Percentiles rank a stretch among this genome's conserved stretches.
Evolutionary conservation across 257 asterid species (phyloP).

Genomic region (Rehmannia glutinosa): DNA sequence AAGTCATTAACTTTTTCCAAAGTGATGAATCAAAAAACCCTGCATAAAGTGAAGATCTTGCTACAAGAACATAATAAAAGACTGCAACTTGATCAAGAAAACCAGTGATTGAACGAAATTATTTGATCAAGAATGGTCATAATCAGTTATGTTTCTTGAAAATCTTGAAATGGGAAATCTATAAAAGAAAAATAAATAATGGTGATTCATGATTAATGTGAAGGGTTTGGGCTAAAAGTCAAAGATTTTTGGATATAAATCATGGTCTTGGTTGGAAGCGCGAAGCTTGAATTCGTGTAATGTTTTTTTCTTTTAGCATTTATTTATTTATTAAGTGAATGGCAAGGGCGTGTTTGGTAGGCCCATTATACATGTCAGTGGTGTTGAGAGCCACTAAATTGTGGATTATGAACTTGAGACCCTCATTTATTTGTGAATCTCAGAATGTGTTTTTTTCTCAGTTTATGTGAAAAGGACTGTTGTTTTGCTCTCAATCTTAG

Average conservation of each 20-base stretch:
- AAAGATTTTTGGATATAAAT: constrained; percentile 20
- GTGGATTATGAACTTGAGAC: constrained; percentile 31
- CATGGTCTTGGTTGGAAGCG: constrained; percentile 25
- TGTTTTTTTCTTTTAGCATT: background rate
- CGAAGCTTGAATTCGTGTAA: constrained; percentile 20
- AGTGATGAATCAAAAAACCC: too few relatives aligned
- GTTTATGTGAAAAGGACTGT: background rate
- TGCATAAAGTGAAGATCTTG: background rate
- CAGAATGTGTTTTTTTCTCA: too few relatives aligned
- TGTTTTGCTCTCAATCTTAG: background rate
- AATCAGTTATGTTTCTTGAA: background rate
- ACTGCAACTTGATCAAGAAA: too few relatives aligned
- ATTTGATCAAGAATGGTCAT: too few relatives aligned
- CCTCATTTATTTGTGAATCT: constrained; percentile 10
- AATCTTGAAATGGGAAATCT: constrained; percentile 9
- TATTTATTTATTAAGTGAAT: constrained; percentile 9
- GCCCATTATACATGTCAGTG: background rate
- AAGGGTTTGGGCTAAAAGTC: background rate
- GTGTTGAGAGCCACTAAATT: constrained; percentile 29
- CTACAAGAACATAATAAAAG: too few relatives aligned
- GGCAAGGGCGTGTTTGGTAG: constrained; percentile 23
- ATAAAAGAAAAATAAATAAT: too few relatives aligned
- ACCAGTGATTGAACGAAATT: too few relatives aligned
- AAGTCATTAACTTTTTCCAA: too few relatives aligned
- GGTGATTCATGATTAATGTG: background rate